Percentiles rank a stretch among this genome's conserved stretches.
phyloP scores from a whole-genome alignment of 768 basidiomycete genomes.

The Russula vinacea region DNA sequence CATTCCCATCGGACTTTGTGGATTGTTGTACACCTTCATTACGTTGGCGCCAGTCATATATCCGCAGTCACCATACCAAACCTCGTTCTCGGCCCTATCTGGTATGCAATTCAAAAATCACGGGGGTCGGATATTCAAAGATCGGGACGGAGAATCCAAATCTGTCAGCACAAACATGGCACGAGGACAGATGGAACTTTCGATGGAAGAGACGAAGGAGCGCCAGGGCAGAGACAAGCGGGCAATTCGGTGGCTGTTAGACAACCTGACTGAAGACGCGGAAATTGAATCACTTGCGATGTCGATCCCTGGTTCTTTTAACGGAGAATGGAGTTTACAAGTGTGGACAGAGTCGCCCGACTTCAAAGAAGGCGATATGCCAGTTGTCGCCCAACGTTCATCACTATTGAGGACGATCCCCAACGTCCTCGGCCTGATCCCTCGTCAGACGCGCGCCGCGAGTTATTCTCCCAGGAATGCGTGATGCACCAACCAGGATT shows the following conservation, averaged over 20 bases:
- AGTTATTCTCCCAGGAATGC: no score
- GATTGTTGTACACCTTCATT: conserved; percentile 19
- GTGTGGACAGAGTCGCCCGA: no score
- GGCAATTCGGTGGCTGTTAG: conserved; percentile 12
- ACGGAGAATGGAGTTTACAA: not conserved
- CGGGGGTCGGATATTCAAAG: not conserved
- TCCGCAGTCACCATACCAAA: conserved; percentile 16
- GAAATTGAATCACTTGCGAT: conserved; percentile 6
- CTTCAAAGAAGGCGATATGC: no score
- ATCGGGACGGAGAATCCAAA: not conserved
- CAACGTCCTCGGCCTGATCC: no score
- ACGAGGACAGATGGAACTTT: not conserved
- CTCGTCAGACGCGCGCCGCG: no score
- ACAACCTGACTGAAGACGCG: not conserved
- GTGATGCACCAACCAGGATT: no score
- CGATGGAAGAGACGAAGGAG: conserved; percentile 14
- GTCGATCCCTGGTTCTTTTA: not conserved
- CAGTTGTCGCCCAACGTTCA: no score
- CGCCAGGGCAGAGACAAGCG: conserved; percentile 1
- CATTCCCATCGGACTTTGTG: conserved; percentile 14
- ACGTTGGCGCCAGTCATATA: conserved; percentile 9
- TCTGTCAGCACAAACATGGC: not conserved
- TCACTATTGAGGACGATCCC: no score
- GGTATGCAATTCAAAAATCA: conserved; percentile 11
- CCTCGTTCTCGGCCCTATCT: conserved; percentile 13